Conservation (phyloP, 352 stramenopile species). For the Phytophthora parvispora region DNA sequence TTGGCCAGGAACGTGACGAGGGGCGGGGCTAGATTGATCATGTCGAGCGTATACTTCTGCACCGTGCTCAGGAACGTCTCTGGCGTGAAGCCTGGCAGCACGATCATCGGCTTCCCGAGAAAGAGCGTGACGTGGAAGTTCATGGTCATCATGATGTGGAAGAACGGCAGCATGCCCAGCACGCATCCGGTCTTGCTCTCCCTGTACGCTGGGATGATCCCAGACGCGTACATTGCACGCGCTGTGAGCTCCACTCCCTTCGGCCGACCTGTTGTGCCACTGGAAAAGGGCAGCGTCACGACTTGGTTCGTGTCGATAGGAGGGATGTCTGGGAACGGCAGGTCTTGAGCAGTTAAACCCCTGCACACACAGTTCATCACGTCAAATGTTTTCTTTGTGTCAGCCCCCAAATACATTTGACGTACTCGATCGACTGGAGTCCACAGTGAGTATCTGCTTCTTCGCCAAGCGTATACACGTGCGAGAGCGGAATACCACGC, state of each 20-base stretch:
- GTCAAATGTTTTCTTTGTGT: neutral
- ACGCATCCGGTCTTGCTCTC: slow-evolving; percentile 32
- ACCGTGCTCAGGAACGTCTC: slow-evolving; percentile 81
- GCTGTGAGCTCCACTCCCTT: slow-evolving; percentile 94
- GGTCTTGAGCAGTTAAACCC: slow-evolving; percentile 17
- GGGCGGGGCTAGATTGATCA: slow-evolving; percentile 79
- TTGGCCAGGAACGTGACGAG: slow-evolving; percentile 84
- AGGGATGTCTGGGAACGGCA: slow-evolving; percentile 22
- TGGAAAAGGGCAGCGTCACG: slow-evolving; percentile 89
- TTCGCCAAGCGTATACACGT: slow-evolving; percentile 37
- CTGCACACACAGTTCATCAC: slow-evolving; percentile 56
- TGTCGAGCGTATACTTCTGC: slow-evolving; percentile 59
- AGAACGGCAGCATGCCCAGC: slow-evolving; percentile 87
- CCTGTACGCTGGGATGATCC: slow-evolving; percentile 58
- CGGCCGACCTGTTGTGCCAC: slow-evolving; percentile 90
- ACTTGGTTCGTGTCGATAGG: slow-evolving; percentile 27
- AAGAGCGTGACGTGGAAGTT: slow-evolving; percentile 76
- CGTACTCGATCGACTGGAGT: slow-evolving; percentile 40
- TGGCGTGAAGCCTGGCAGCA: slow-evolving; percentile 89
- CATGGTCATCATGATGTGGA: slow-evolving; percentile 92
- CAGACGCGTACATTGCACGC: slow-evolving; percentile 78
- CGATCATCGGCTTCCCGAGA: slow-evolving; percentile 74
- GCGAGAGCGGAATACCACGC: neutral
- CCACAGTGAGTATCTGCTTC: neutral
- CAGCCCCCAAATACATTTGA: neutral